Conservation (phyloP, 2,329 filamentous ascomycete genomes). For the Clonostachys solani region DNA sequence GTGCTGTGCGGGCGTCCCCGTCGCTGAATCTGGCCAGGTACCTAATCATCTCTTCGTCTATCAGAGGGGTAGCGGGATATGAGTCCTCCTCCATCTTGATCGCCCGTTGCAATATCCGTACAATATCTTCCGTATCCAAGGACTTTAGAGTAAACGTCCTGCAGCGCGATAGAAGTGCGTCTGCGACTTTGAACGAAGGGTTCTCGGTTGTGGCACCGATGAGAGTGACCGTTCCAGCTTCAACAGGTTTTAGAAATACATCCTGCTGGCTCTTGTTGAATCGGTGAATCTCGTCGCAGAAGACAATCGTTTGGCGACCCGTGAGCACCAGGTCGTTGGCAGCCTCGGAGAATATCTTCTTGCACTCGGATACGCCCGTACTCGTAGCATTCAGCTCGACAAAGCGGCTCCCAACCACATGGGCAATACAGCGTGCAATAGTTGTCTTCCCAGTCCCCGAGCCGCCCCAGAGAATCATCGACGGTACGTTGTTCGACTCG, state of each 20-base stretch:
- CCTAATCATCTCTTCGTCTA: constrained; percentile 71
- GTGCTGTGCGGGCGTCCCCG: constrained; percentile 86
- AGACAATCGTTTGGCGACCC: constrained; percentile 89
- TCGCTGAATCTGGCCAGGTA: constrained; percentile 87
- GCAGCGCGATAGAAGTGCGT: constrained; percentile 82
- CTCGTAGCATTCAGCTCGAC: constrained; percentile 95
- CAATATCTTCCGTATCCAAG: constrained; percentile 67
- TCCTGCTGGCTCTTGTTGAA: constrained; percentile 93
- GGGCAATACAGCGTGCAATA: constrained; percentile 86
- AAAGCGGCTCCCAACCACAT: constrained; percentile 77
- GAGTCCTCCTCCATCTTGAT: constrained; percentile 53
- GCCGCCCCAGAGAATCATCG: constrained; percentile 90
- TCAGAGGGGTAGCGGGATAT: constrained; percentile 45
- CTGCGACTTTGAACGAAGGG: constrained; percentile 88
- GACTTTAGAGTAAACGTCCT: constrained; percentile 83
- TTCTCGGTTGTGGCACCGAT: constrained; percentile 98
- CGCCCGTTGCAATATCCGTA: constrained; percentile 72
- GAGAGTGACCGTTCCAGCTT: constrained; percentile 83
- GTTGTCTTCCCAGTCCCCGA: constrained; percentile 85
- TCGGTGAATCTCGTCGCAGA: constrained; percentile 94
- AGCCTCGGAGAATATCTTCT: constrained; percentile 85
- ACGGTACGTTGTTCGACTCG: constrained; percentile 79
- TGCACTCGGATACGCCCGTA: constrained; percentile 83
- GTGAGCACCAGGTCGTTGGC: constrained; percentile 75
- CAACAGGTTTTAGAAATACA: constrained; percentile 88